phyloP scores from a whole-genome alignment of 179 eudicot species.

The Beta lomatogona region DNA sequence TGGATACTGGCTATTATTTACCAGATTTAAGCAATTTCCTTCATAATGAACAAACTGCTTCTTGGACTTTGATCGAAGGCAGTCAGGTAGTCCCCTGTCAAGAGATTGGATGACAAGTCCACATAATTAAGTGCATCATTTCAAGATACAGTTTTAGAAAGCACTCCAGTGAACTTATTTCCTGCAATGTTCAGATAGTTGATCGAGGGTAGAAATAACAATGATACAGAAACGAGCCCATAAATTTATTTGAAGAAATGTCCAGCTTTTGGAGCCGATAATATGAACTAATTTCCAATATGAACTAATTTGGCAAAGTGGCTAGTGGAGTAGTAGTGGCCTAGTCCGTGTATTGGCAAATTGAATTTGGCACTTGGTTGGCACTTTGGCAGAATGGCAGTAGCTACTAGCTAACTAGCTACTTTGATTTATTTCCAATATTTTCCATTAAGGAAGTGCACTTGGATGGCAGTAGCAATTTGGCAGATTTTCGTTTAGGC shows the following conservation, averaged over 20 bases:
- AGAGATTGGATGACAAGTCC: constrained; percentile 72
- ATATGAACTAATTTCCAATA: constrained; percentile 46
- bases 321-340: too few relatives aligned
- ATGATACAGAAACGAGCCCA: constrained; percentile 68
- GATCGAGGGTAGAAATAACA: constrained; percentile 72
- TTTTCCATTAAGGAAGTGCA: too few relatives aligned
- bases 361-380: too few relatives aligned
- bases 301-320: too few relatives aligned
- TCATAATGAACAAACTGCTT: constrained; percentile 38
- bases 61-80: constrained; percentile 47
- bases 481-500: too few relatives aligned
- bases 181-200: constrained; percentile 52
- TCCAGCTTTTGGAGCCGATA: constrained; percentile 68
- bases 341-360: too few relatives aligned
- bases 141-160: constrained; percentile 55
- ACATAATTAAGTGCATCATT: constrained; percentile 55
- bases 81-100: constrained; percentile 72
- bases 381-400: too few relatives aligned
- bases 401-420: too few relatives aligned
- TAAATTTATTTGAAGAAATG: constrained; percentile 71
- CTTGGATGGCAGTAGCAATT: too few relatives aligned
- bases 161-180: constrained; percentile 75
- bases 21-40: constrained; percentile 62
- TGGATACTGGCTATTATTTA: constrained; percentile 50
- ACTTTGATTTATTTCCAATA: too few relatives aligned